Evolutionary conservation across 1,139 yeast species (phyloP), one percentile per base, ranked within the genome.

Genomic region (Candida labiduridarum): DNA sequence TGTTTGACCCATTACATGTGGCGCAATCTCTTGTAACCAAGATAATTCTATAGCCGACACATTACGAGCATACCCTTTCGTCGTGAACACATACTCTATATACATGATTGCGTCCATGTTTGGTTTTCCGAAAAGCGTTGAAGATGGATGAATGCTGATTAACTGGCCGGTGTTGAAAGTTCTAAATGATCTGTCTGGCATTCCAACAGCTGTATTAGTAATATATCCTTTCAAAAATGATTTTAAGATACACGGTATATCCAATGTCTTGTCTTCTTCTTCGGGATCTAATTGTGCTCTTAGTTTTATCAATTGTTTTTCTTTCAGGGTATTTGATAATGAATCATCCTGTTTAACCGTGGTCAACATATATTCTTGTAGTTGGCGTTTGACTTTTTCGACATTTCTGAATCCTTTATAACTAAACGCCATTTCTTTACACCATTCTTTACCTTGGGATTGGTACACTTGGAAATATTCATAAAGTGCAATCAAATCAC

Each of bases 111-210:
- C 97, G 58, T 92, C 96, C 44, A 84, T 75, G 57, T 83, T 82
- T n/a, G 68, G 57, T 58, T 82, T 81, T 11, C 97, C 97, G 68
- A 92, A 95, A 45, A 95, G 72, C 65, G 89, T 74, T 1, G 97
- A 89, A 0, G 97, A 89, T 0, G 99, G 99, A 65, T 95, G 99
- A 15, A 95, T 84, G 52, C 95, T 84, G 44, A 95, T 84, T 30
- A 87, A 72, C 60, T 87, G 91, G 18, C 96, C 96, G 7, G 87
- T 83, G 25, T 85, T 73, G 12, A 91, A 86, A 0, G 98, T 91
- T 63, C 96, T 78, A 69, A 87, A 95, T 2, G 96, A 87, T 60
- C 97, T 79, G 65, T 95, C 99, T 0, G 99, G 97, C 84, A 89
- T 83, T 6, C 97, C 96, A 16, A 94, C 83, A 0, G 99, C 99